Base-by-base conservation (phyloP, 169 alveolate species). In the Theileria luwenshuni region DNA sequence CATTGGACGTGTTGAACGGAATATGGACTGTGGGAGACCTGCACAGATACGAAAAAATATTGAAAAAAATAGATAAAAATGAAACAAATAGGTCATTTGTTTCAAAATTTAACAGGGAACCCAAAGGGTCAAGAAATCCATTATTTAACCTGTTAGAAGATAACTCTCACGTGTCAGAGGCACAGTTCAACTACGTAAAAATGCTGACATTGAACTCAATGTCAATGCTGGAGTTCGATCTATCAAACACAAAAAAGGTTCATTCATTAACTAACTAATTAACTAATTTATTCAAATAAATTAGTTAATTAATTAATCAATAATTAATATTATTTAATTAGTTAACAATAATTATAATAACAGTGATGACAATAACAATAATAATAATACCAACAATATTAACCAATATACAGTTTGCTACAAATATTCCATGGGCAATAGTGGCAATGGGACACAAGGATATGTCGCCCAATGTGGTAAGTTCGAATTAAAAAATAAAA, bases 21-120 rank as follows among this genome's bases (percentile, higher is more conserved):
- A 73, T 81, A 17, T 69, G 62, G 69, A 81, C 89, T 28, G 13
- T 62, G 2, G 89, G 89, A 5, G 89, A 81, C 76, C 69, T 81
- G 3, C 54, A 81, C 52, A 60, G 85, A n/a, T 67, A 74, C 63
- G 89, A 81, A 45, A 41, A 43, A 45, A 49, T 69, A 28, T 61
- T 60, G 32, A 42, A 59, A 8, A 2, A 30, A 12, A 21, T 51
- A 47, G 45, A 69, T 41, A 35, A 52, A 8, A 21, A 1, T 2
- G 64, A 51, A 25, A 67, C 41, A 12, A 1, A 45, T 3, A 19
- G 30, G 0, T 19, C 25, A 8, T 21, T 33, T 8, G 27, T 60
- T 5, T 33, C 27, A 8, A 60, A 60, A 12, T 1, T 48, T 25
- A 38, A 32, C 43, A n/a, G 13, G 35, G 69, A 19, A 15, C 7